These are phyloP conservation scores for Penicillium parvum DNA, from an alignment of 495 filamentous ascomycete species.

Conservation along the genomic window DNA sequence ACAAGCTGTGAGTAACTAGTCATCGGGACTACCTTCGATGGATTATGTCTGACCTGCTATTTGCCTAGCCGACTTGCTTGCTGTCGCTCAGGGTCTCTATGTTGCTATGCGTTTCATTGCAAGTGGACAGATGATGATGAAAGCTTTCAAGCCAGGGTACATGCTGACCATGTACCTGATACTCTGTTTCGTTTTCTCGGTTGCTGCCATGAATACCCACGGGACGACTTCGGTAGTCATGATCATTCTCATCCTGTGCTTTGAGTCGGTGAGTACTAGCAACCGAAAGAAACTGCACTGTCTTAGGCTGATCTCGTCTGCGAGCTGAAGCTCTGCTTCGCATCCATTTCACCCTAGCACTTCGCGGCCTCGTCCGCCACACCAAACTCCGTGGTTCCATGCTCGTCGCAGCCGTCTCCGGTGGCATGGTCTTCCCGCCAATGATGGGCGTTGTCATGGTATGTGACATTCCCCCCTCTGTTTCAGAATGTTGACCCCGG, in stretches of 20 bases:
- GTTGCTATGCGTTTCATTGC: constrained; percentile 62
- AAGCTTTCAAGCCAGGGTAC: constrained; percentile 42
- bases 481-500: neutral
- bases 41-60: neutral
- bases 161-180: constrained; percentile 48
- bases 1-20: constrained; percentile 3
- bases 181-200: constrained; percentile 53
- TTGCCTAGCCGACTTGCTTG: constrained; percentile 47
- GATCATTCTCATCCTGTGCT: constrained; percentile 63
- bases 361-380: constrained; percentile 65
- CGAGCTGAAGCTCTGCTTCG: constrained; percentile 52
- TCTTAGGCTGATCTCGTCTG: neutral
- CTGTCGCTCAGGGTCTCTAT: constrained; percentile 63
- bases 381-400: constrained; percentile 66
- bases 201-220: constrained; percentile 48
- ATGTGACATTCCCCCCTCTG: neutral
- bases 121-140: constrained; percentile 44
- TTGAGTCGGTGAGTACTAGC: constrained; percentile 45
- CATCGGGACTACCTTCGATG: constrained; percentile 1
- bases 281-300: neutral
- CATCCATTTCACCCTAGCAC: constrained; percentile 64
- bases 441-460: constrained; percentile 46
- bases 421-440: constrained; percentile 64
- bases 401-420: constrained; percentile 61
- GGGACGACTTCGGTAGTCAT: constrained; percentile 53